A percentile compares a stretch with the other conserved stretches of the same genome.
phyloP scores from a whole-genome alignment of 352 stramenopile species.

The Phytophthora cryptogea region DNA sequence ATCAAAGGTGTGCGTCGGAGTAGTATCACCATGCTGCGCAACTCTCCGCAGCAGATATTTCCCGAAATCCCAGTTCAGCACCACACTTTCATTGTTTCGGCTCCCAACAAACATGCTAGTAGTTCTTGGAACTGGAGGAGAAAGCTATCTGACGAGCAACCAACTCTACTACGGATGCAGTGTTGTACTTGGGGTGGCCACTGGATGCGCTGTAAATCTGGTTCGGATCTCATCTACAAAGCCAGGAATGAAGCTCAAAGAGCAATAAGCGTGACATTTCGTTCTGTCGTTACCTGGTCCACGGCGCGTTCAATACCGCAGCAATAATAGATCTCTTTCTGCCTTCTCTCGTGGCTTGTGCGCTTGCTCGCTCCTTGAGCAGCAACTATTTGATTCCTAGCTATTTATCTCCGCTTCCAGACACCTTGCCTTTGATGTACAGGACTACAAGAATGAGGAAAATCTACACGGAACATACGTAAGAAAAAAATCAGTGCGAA shows the following conservation, averaged over 20 bases:
- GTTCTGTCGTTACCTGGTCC: slow-evolving; percentile 22
- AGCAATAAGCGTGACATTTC: slow-evolving; percentile 30
- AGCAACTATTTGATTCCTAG: slow-evolving; percentile 8
- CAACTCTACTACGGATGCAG: slow-evolving; percentile 52
- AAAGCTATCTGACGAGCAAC: slow-evolving; percentile 35
- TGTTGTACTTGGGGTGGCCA: slow-evolving; percentile 39
- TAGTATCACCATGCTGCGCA: slow-evolving; percentile 58
- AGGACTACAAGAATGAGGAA: slow-evolving; percentile 55
- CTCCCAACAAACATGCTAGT: slow-evolving; percentile 72
- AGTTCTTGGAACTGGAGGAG: slow-evolving; percentile 51
- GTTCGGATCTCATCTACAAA: slow-evolving; percentile 20
- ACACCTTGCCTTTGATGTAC: slow-evolving; percentile 59
- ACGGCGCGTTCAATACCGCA: slow-evolving; percentile 12
- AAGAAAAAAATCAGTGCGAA: slow-evolving; percentile 6
- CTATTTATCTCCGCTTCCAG: slow-evolving; percentile 38
- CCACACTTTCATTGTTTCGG: slow-evolving; percentile 56
- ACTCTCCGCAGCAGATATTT: slow-evolving; percentile 59
- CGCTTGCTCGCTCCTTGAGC: slow-evolving; percentile 11
- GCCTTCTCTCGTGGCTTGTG: slow-evolving; percentile 6
- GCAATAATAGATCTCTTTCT: slow-evolving; percentile 33
- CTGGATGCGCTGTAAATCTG: slow-evolving; percentile 36
- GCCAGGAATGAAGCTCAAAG: slow-evolving; percentile 30
- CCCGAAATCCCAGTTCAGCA: slow-evolving; percentile 42
- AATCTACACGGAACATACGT: slow-evolving; percentile 28
- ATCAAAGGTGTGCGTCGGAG: slow-evolving; percentile 53